Conservation (phyloP, 2,329 filamentous ascomycete genomes). For the Trematosphaeria pertusa region DNA sequence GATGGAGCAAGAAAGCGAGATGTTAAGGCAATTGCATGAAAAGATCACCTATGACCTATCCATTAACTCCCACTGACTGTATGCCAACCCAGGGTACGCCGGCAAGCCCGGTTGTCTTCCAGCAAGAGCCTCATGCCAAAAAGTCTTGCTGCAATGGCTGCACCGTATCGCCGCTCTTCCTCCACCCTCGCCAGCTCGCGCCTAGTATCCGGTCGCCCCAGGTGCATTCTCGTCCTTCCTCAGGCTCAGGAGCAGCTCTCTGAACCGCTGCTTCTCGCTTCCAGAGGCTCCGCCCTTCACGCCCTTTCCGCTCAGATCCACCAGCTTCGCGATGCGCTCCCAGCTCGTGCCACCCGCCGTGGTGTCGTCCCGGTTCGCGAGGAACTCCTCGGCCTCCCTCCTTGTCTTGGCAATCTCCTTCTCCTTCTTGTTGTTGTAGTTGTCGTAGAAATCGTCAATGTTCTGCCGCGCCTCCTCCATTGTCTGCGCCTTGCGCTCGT, state of each 20-base stretch:
- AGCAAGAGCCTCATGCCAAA: too few species aligned
- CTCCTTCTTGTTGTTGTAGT: slow-evolving; percentile 98
- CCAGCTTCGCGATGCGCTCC: slow-evolving; percentile 96
- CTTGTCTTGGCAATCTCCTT: slow-evolving; percentile 88
- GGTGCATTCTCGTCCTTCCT: slow-evolving; percentile 92
- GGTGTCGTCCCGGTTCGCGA: slow-evolving; percentile 88
- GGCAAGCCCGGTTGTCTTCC: too few species aligned
- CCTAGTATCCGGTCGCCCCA: slow-evolving; percentile 58
- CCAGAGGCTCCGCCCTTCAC: slow-evolving; percentile 83
- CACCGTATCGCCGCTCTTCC: too few species aligned
- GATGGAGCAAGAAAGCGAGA: too few species aligned
- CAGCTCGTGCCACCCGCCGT: slow-evolving; percentile 95
- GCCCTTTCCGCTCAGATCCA: slow-evolving; percentile 96
- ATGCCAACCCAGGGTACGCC: too few species aligned
- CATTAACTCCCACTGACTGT: too few species aligned
- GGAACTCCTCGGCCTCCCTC: slow-evolving; percentile 91
- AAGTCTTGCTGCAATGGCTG: too few species aligned
- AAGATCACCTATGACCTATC: too few species aligned
- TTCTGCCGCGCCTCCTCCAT: slow-evolving; percentile 89
- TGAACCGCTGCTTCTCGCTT: slow-evolving; percentile 95
- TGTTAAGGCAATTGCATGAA: too few species aligned
- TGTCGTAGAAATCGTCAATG: slow-evolving; percentile 99
- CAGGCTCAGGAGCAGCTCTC: slow-evolving; percentile 84
- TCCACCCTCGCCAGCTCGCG: too few species aligned
- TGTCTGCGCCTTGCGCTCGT: slow-evolving; percentile 81